Evolutionary conservation across 768 basidiomycete genomes (phyloP).

Genomic region (Suillus luteus): DNA sequence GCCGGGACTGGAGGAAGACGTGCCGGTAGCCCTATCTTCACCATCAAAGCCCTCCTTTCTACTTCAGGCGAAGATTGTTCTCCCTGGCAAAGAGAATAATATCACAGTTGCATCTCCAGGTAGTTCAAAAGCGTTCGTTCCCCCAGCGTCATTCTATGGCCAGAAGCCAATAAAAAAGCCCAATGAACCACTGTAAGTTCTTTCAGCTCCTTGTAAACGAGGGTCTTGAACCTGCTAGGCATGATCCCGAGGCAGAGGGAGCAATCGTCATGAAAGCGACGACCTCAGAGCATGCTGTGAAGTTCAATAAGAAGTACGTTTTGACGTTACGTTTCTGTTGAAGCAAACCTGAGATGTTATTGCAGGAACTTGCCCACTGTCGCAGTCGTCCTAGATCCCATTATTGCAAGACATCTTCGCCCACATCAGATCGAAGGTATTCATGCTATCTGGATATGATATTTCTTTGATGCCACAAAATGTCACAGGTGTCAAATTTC

Average conservation of each 20-base stretch:
- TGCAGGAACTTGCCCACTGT: slow-evolving; percentile 63
- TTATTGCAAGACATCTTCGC: slow-evolving; percentile 73
- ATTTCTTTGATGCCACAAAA: no score
- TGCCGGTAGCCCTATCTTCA: slow-evolving; percentile 18
- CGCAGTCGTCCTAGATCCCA: slow-evolving; percentile 88
- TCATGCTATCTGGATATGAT: background rate
- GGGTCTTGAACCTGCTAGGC: slow-evolving; percentile 41
- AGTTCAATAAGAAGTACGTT: slow-evolving; percentile 69
- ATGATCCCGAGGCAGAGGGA: slow-evolving; percentile 73
- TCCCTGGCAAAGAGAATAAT: slow-evolving; percentile 25
- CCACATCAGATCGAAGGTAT: slow-evolving; percentile 89
- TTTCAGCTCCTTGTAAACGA: background rate
- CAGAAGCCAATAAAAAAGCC: slow-evolving; percentile 34
- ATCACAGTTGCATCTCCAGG: slow-evolving; percentile 13
- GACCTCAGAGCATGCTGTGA: slow-evolving; percentile 61
- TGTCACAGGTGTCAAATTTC: slow-evolving; percentile 70
- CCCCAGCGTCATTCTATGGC: slow-evolving; percentile 67
- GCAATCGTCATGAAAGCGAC: slow-evolving; percentile 89
- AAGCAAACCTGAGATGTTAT: slow-evolving; percentile 10
- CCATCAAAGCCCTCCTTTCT: slow-evolving; percentile 15
- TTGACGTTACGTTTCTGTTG: slow-evolving; percentile 4
- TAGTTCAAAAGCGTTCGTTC: slow-evolving; percentile 39
- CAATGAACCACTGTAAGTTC: slow-evolving; percentile 49
- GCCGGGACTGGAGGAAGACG: slow-evolving; percentile 24
- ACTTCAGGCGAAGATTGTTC: slow-evolving; percentile 11